Evolutionary conservation across 371 early-diverging fungal species (phyloP).

Genomic region (Apophysomyces variabilis): DNA sequence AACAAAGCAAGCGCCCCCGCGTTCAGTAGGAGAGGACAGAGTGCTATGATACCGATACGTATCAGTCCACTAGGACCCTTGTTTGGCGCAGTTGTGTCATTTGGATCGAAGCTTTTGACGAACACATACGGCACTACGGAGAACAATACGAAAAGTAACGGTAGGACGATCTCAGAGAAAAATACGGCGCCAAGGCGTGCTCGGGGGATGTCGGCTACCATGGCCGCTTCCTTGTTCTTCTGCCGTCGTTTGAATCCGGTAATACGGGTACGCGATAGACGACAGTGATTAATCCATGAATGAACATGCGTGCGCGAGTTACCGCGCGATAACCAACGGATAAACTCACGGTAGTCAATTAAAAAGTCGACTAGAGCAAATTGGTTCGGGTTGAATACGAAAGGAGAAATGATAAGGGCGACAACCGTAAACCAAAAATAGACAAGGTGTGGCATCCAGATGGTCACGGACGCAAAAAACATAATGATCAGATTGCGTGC

Average conservation of each 20-base stretch:
- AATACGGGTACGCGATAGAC: constrained; percentile 71
- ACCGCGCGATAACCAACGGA: constrained; percentile 84
- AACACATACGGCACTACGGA: constrained; percentile 70
- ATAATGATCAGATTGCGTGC: constrained; percentile 74
- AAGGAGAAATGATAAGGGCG: constrained; percentile 77
- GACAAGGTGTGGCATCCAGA: constrained; percentile 75
- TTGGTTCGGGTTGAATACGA: constrained; percentile 86
- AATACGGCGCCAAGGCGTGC: constrained; percentile 73
- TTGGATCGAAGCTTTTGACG: constrained; percentile 58
- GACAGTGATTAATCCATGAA: constrained; percentile 84
- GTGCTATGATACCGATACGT: constrained; percentile 67
- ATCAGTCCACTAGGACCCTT: constrained; percentile 55
- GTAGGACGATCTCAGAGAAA: constrained; percentile 74
- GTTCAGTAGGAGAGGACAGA: constrained; percentile 79
- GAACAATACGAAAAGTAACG: constrained; percentile 68
- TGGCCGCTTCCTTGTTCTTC: constrained; percentile 53
- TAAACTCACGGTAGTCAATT: constrained; percentile 79
- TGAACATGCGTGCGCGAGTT: constrained; percentile 74
- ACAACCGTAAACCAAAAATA: constrained; percentile 89
- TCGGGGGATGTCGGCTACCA: constrained; percentile 67
- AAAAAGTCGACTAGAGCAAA: constrained; percentile 78
- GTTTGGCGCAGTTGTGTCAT: constrained; percentile 37
- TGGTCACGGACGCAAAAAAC: constrained; percentile 72
- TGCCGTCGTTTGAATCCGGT: constrained; percentile 77
- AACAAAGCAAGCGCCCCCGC: constrained; percentile 69